phyloP scores from a whole-genome alignment of 768 basidiomycete species.

The Podaxis sp. region DNA sequence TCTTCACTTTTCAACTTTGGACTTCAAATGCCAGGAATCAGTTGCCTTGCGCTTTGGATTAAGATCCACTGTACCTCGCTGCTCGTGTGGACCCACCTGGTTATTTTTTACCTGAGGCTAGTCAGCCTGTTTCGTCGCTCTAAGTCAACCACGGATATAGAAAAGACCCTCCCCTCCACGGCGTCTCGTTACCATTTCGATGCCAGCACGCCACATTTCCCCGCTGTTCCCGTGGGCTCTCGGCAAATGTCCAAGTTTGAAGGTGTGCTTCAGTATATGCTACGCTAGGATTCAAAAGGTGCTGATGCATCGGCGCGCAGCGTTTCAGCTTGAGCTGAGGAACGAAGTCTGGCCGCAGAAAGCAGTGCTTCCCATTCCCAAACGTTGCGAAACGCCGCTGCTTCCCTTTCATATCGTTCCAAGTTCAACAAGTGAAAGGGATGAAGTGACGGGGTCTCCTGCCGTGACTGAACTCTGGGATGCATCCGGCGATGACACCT shows the following conservation, averaged over 20 bases:
- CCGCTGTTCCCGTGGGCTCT: not conserved
- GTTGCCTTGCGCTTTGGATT: not conserved
- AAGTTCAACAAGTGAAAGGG: not conserved
- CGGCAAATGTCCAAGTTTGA: not conserved
- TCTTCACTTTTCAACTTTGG: not conserved
- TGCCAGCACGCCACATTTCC: not conserved
- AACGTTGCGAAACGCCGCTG: slow-evolving; percentile 6
- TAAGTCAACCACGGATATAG: too few relatives aligned
- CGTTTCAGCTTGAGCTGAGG: not conserved
- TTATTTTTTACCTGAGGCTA: not conserved
- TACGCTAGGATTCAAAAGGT: too few relatives aligned
- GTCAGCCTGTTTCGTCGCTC: not conserved
- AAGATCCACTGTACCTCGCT: not conserved
- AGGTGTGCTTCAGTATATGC: not conserved
- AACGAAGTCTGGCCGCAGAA: not conserved
- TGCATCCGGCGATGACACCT: not conserved
- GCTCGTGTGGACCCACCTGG: not conserved
- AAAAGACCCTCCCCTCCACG: not conserved
- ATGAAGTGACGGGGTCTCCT: not conserved
- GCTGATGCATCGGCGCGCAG: not conserved
- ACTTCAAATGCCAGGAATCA: not conserved
- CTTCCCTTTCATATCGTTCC: slow-evolving; percentile 7
- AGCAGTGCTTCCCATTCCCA: not conserved
- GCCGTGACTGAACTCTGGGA: not conserved
- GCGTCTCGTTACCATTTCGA: not conserved